Conservation (phyloP, 2,329 filamentous ascomycete species). For the Alternaria viburni region DNA sequence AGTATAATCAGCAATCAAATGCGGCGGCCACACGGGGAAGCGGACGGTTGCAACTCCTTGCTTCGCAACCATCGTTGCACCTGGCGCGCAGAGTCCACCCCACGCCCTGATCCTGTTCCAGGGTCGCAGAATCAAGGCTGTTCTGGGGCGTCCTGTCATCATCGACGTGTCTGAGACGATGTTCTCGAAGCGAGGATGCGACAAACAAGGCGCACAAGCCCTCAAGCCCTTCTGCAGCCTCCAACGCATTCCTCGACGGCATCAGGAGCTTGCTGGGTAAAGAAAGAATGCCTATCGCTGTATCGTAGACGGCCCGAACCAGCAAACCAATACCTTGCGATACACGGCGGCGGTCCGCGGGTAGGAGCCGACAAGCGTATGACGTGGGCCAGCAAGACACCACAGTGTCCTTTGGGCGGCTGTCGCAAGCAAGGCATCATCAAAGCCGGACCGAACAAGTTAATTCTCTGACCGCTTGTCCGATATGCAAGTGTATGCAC, state of each 20-base stretch:
- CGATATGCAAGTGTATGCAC: slow-evolving; percentile 14
- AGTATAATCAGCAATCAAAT: slow-evolving; percentile 25
- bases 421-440: slow-evolving; percentile 16
- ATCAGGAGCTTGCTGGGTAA: slow-evolving; percentile 7
- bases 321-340: slow-evolving; percentile 14
- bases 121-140: slow-evolving; percentile 8
- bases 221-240: slow-evolving; percentile 10
- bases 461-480: slow-evolving; percentile 34
- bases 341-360: slow-evolving; percentile 8
- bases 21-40: slow-evolving; percentile 32
- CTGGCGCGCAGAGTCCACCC: slow-evolving; percentile 36
- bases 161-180: slow-evolving; percentile 12
- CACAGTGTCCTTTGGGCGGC: slow-evolving; percentile 13
- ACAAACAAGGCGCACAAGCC: slow-evolving; percentile 10
- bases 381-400: slow-evolving; percentile 16
- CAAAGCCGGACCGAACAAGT: slow-evolving; percentile 13
- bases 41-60: slow-evolving; percentile 42
- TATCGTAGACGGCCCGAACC: slow-evolving; percentile 19
- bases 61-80: slow-evolving; percentile 36
- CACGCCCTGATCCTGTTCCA: slow-evolving; percentile 34
- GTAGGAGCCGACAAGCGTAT: slow-evolving; percentile 8
- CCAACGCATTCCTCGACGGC: slow-evolving; percentile 14
- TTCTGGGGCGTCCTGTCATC: slow-evolving; percentile 28
- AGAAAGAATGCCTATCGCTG: slow-evolving; percentile 7
- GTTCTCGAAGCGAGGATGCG: slow-evolving; percentile 9